Percentiles rank a stretch among this genome's conserved stretches.
phyloP scores from a whole-genome alignment of 305 asterid genomes.

The Fraxinus sp. region DNA sequence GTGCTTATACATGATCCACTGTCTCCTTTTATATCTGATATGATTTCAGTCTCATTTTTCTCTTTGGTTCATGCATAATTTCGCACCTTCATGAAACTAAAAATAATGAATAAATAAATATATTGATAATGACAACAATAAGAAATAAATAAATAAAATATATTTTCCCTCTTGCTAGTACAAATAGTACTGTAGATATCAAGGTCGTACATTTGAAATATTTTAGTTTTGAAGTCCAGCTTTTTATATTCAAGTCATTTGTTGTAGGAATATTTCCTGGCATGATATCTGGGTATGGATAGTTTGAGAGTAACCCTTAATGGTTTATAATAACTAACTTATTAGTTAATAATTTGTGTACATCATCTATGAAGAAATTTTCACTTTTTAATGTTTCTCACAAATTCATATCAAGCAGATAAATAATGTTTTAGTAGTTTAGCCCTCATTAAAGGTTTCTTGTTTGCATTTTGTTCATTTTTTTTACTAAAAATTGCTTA shows the following conservation, averaged over 20 bases:
- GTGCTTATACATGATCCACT: neutral
- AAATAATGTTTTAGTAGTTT: neutral
- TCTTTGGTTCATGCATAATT: neutral
- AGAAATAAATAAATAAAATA: neutral
- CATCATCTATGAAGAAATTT: neutral
- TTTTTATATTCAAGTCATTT: slow-evolving; percentile 1
- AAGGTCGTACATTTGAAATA: neutral
- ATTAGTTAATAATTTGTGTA: neutral
- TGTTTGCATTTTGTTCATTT: neutral
- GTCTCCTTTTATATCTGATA: neutral
- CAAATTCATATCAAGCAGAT: neutral
- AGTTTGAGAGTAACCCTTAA: neutral
- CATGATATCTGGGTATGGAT: neutral
- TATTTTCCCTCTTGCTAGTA: neutral
- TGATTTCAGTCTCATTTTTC: neutral
- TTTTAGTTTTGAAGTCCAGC: neutral
- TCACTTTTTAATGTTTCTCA: neutral
- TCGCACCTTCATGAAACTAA: neutral
- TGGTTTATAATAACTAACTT: neutral
- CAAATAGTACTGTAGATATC: neutral
- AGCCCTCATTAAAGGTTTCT: neutral
- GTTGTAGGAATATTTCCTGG: neutral
- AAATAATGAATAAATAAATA: neutral
- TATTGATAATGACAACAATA: neutral
- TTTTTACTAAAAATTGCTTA: neutral